Evolutionary conservation across 1,284 basidiomycete species (phyloP).

Genomic region (Pseudozyma sp.): DNA sequence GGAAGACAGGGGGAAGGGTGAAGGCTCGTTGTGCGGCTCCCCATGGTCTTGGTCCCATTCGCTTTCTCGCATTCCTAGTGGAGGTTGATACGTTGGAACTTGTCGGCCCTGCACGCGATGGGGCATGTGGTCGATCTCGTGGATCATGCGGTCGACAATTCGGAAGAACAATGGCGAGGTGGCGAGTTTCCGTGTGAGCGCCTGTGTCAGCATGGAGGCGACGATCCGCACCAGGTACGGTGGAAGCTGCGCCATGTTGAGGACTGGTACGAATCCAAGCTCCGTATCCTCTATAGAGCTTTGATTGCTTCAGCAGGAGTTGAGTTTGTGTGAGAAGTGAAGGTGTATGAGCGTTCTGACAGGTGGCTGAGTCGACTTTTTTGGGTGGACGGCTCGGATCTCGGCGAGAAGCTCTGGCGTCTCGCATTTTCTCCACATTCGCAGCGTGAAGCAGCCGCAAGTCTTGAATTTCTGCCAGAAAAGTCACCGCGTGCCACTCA

Average conservation of each 20-base stretch:
- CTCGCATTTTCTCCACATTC: conserved; percentile 18
- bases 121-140: conserved; percentile 60
- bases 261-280: no score
- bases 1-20: conserved; percentile 28
- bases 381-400: conserved; percentile 3
- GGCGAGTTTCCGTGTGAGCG: conserved; percentile 51
- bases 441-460: no score
- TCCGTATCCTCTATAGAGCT: neutral
- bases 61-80: conserved; percentile 52
- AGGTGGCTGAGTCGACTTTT: conserved; percentile 29
- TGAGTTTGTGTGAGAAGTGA: neutral
- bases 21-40: conserved; percentile 57
- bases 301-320: no score
- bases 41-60: conserved; percentile 51
- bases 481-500: neutral
- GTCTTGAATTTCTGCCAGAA: neutral
- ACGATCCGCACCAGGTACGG: conserved; percentile 55
- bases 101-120: conserved; percentile 52
- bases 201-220: conserved; percentile 50
- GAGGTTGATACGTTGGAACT: conserved; percentile 52
- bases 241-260: conserved; percentile 54
- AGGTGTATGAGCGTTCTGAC: neutral
- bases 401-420: conserved; percentile 15
- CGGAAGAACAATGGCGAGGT: conserved; percentile 57
- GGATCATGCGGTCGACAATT: conserved; percentile 57